Conservation (phyloP, 805 yeast genomes). For the Kazachstania kunashirensis region DNA sequence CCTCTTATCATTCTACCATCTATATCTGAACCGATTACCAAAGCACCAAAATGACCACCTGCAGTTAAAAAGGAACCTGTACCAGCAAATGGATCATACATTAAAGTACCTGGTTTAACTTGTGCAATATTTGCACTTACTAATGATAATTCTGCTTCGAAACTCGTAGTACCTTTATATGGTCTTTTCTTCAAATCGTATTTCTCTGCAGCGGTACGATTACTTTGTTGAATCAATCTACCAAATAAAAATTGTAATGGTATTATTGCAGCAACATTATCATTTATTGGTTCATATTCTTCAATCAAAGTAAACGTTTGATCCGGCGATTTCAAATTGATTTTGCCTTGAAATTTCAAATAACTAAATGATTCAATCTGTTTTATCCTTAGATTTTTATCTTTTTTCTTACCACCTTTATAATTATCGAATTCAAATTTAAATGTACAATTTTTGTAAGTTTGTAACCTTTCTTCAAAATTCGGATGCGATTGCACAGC, state of each 20-base stretch:
- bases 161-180: slow-evolving; percentile 92
- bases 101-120: slow-evolving; percentile 50
- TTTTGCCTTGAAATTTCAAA: slow-evolving; percentile 65
- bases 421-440: slow-evolving; percentile 76
- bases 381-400: slow-evolving; percentile 35
- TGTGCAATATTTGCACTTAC: slow-evolving; percentile 83
- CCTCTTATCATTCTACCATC: slow-evolving; percentile 77
- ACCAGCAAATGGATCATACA: slow-evolving; percentile 94
- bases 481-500: slow-evolving; percentile 27
- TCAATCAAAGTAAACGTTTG: slow-evolving; percentile 64
- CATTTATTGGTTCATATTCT: slow-evolving; percentile 47
- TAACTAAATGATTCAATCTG: slow-evolving; percentile 66
- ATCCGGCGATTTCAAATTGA: slow-evolving; percentile 69
- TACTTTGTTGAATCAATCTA: slow-evolving; percentile 52
- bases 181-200: slow-evolving; percentile 75
- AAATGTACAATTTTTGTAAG: slow-evolving; percentile 44
- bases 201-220: slow-evolving; percentile 59
- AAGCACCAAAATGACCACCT: slow-evolving; percentile 75
- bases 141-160: slow-evolving; percentile 86
- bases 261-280: slow-evolving; percentile 32
- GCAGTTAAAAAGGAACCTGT: slow-evolving; percentile 92
- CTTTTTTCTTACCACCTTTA: slow-evolving; percentile 49
- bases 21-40: slow-evolving; percentile 80
- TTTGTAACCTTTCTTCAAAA: slow-evolving; percentile 12
- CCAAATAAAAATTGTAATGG: slow-evolving; percentile 68